Evolutionary conservation across 768 basidiomycete species (phyloP), one percentile per base, ranked within the genome.

Genomic region (Mrakia frigida): DNA sequence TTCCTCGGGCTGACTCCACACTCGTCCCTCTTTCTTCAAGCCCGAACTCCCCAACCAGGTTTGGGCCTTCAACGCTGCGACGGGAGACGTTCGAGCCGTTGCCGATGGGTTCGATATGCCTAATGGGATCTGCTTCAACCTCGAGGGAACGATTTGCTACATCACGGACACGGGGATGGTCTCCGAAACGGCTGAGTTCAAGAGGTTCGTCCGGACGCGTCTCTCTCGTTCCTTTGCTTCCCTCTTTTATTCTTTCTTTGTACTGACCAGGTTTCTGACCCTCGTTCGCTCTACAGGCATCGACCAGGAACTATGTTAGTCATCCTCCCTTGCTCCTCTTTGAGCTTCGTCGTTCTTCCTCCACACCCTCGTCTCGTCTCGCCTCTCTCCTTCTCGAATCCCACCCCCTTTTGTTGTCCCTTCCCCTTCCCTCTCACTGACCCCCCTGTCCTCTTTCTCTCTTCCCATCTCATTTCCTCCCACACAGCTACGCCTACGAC

Each of bases 81-180:
- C 70, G 0, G 43, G 43, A 43, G 28, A n/a, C 39, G 53, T 59
- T 35, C 70, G 70, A 31, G 28, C n/a, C 28, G 70, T 71, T n/a
- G 70, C 70, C 9, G 70, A 71, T 43, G 70, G 70, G 0, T 71
- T 71, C 70, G 70, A 71, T 25, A 52, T 52, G 50, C 70, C 70
- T 10, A 71, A 71, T 28, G 70, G 70, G 10, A 71, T 71, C 70
- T 71, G 70, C 53, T 71, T 71, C 46, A 71, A 71, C 50, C 50
- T 71, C 11, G 70, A 71, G 43, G 70, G 70, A 16, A 71, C 70
- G 25, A 71, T 71, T 50, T 53, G 50, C 70, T 71, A 53, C 50
- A 53, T 71, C 31, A 52, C 70, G 1, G 70, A 71, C 21, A 71
- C 70, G 7, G 70, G 70, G 11, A 52, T 71, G 50, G 35, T 71